Base-by-base conservation (phyloP, 2,329 filamentous ascomycete genomes). In the Aspergillus niger region DNA sequence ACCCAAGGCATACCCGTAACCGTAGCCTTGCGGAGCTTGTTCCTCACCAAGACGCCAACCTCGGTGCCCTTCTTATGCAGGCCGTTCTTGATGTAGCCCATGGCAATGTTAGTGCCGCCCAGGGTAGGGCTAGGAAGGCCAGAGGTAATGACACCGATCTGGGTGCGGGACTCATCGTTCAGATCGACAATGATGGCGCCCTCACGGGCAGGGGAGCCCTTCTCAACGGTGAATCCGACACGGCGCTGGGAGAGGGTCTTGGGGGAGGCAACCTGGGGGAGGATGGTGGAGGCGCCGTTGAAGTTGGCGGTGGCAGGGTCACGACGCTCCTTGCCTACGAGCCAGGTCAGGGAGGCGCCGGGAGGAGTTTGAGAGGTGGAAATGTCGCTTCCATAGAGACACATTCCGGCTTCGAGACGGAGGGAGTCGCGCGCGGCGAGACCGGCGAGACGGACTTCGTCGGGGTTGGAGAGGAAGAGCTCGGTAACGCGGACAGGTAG, bases 311-410 rank as follows among this genome's bases (percentile, higher is more conserved):
- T 74, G 2, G 69, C 65, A 5, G 74, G 67, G 57, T 84, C 79
- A 57, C 89, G 89, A 17, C 94, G 87, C 58, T 89, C 86, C 73
- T 92, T 92, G 65, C 90, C 89, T 62, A 99, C 88, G 71, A 97
- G 86, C 94, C 95, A 99, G 62, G 82, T 82, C 0, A 91, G 78
- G 1, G 81, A 83, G 1, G 85, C 89, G 72, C 87, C 85, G 4
- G 89, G 86, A 1, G 89, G 89, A 1, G 89, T 91, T 10, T 85
- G 89, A 0, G 81, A 81, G 60, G 97, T 94, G 74, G 96, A 88
- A 39, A 99, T 85, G 76, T 99, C 95, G 79, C 98, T 92, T n/a
- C 95, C 95, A 79, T 99, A 99, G n/a, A 99, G 85, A 77, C 95
- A 99, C 94, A 99, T 96, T 63, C 95, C 95, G 0, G 95, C 95